phyloP scores from a whole-genome alignment of 2,329 filamentous ascomycete species.

The Hymenotorrendiella dingleyae region DNA sequence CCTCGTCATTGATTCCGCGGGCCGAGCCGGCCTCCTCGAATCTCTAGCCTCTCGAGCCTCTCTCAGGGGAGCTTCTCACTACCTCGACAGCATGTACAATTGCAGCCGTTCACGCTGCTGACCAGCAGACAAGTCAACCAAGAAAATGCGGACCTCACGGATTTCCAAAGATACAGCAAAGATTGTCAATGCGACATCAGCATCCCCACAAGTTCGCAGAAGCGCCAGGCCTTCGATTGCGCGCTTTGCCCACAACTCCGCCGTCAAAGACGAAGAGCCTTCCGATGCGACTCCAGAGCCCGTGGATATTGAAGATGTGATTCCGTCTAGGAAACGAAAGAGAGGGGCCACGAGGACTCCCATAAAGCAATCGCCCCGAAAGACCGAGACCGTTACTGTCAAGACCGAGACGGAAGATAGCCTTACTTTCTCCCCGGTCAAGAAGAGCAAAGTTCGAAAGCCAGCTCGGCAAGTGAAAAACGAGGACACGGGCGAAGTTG shows the following conservation, averaged over 20 bases:
- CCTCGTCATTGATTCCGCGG: slow-evolving; percentile 9
- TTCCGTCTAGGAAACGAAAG: slow-evolving; percentile 42
- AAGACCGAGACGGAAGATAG: slow-evolving; percentile 37
- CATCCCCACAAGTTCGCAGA: slow-evolving; percentile 36
- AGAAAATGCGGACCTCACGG: slow-evolving; percentile 41
- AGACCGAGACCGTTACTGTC: slow-evolving; percentile 27
- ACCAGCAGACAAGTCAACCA: no score
- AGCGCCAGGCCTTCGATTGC: slow-evolving; percentile 45
- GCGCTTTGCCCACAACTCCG: slow-evolving; percentile 38
- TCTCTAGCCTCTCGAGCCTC: no score
- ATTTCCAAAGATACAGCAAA: slow-evolving; percentile 53
- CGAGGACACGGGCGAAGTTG: slow-evolving; percentile 35
- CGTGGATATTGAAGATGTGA: slow-evolving; percentile 53
- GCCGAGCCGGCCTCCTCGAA: slow-evolving; percentile 7
- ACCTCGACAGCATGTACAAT: no score
- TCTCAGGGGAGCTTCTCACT: no score
- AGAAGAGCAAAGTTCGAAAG: slow-evolving; percentile 36
- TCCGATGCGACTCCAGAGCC: slow-evolving; percentile 6
- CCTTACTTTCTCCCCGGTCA: slow-evolving; percentile 24
- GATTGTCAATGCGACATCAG: slow-evolving; percentile 43
- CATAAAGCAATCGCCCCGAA: slow-evolving; percentile 19
- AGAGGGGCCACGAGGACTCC: slow-evolving; percentile 32
- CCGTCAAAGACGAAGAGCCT: slow-evolving; percentile 20
- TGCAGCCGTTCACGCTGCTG: no score
- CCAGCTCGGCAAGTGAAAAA: slow-evolving; percentile 41